These are phyloP conservation scores for Alloascoidea africana DNA, from an alignment of 805 yeast genomes.

Conservation along the genomic window DNA sequence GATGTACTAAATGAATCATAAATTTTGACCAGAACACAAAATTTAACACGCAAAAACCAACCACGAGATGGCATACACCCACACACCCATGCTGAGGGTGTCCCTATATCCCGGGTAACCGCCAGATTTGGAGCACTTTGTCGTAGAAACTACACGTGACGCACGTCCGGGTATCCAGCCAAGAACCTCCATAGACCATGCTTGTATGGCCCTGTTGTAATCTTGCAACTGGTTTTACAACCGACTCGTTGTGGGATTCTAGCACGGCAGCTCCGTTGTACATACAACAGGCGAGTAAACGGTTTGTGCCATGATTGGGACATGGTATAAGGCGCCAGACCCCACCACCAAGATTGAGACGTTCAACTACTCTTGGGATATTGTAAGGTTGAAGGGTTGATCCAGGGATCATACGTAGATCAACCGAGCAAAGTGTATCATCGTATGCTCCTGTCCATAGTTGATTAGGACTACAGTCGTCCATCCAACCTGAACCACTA, in stretches of 20 bases:
- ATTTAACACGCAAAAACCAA: no score
- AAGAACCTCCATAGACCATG: constrained; percentile 94
- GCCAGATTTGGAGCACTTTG: constrained; percentile 67
- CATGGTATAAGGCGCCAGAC: constrained; percentile 84
- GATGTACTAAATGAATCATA: no score
- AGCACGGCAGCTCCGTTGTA: constrained; percentile 82
- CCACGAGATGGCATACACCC: no score
- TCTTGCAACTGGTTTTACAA: constrained; percentile 17
- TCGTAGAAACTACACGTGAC: constrained; percentile 92
- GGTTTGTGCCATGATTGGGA: constrained; percentile 22
- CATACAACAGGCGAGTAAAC: constrained; percentile 80
- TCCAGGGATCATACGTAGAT: constrained; percentile 38
- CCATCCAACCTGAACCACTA: constrained; percentile 26
- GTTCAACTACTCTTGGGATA: constrained; percentile 31
- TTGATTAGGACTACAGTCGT: constrained; percentile 15
- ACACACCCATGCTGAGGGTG: no score
- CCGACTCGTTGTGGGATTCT: constrained; percentile 16
- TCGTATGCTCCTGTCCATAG: constrained; percentile 90
- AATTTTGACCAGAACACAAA: no score
- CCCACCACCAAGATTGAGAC: constrained; percentile 68
- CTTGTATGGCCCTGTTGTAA: constrained; percentile 57
- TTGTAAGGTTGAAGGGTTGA: constrained; percentile 27
- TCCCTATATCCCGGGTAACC: no score
- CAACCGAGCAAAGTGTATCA: constrained; percentile 56
- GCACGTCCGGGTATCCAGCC: constrained; percentile 41